These are phyloP conservation scores for Erysimum cheiranthoides DNA, from an alignment of 345 rosid species.

Conservation along the genomic window DNA sequence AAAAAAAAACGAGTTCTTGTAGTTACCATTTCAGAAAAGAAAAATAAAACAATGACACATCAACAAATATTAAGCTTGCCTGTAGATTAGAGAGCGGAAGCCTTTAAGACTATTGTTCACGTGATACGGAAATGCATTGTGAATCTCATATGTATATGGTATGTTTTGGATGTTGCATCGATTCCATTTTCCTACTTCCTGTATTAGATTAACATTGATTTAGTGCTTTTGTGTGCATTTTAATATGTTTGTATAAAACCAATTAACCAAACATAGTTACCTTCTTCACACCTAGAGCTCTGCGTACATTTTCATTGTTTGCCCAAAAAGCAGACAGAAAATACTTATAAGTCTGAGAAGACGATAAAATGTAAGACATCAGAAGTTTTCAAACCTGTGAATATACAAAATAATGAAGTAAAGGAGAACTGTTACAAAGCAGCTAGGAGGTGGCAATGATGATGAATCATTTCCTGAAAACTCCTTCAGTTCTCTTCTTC, in stretches of 20 bases:
- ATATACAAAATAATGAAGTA: not conserved
- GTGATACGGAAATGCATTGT: slow-evolving; percentile 22
- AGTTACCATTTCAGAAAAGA: too few relatives aligned
- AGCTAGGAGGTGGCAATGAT: slow-evolving; percentile 41
- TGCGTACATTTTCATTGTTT: slow-evolving; percentile 47
- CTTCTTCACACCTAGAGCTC: slow-evolving; percentile 45
- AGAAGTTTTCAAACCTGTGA: not conserved
- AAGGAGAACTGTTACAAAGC: slow-evolving; percentile 35
- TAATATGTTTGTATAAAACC: not conserved
- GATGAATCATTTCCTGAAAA: slow-evolving; percentile 34
- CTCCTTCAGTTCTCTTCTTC: slow-evolving; percentile 37
- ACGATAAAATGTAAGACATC: slow-evolving; percentile 1
- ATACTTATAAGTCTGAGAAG: slow-evolving; percentile 38
- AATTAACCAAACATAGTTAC: slow-evolving; percentile 6
- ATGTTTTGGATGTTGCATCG: slow-evolving; percentile 39
- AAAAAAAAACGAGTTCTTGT: not conserved
- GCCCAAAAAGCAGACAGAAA: slow-evolving; percentile 47
- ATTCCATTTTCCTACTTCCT: slow-evolving; percentile 36
- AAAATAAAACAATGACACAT: not conserved
- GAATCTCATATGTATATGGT: slow-evolving; percentile 30
- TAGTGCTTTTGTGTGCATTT: not conserved
- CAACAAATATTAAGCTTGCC: slow-evolving; percentile 15
- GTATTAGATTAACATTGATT: not conserved
- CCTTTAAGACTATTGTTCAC: slow-evolving; percentile 39
- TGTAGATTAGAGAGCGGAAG: slow-evolving; percentile 43